These are phyloP conservation scores for Hemisphaericaspora lyxosophila DNA, from an alignment of 1,139 yeast genomes.

Conservation along the genomic window DNA sequence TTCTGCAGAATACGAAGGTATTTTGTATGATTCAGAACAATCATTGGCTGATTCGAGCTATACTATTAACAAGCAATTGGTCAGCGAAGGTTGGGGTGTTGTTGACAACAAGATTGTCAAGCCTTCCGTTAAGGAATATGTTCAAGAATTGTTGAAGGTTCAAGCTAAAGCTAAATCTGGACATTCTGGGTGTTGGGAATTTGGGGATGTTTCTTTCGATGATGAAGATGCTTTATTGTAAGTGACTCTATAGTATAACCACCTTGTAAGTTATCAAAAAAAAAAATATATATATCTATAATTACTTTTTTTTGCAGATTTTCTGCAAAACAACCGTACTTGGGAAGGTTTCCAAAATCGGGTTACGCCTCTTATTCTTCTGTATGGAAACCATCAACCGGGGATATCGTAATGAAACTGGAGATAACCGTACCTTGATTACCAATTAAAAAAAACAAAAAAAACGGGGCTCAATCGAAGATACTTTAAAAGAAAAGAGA, in stretches of 20 bases:
- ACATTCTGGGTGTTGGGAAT: conserved; percentile 77
- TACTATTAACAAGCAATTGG: conserved; percentile 63
- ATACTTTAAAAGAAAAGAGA: too few relatives aligned
- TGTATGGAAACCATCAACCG: too few relatives aligned
- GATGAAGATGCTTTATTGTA: conserved; percentile 35
- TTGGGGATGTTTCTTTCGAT: conserved; percentile 71
- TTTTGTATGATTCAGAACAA: conserved; percentile 62
- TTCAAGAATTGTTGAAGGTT: conserved; percentile 39
- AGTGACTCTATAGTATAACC: too few relatives aligned
- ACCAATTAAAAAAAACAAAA: too few relatives aligned
- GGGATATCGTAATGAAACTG: too few relatives aligned
- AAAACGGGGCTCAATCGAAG: too few relatives aligned
- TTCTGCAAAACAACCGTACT: too few relatives aligned
- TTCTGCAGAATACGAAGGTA: conserved; percentile 46
- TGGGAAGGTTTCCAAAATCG: too few relatives aligned
- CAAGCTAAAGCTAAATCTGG: conserved; percentile 51
- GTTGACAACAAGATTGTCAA: conserved; percentile 45
- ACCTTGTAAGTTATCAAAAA: neutral
- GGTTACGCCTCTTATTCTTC: too few relatives aligned
- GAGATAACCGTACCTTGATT: too few relatives aligned
- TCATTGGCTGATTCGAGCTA: conserved; percentile 56
- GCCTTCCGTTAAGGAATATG: conserved; percentile 34
- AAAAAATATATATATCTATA: neutral
- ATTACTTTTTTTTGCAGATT: neutral
- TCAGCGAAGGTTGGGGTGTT: conserved; percentile 65